These are phyloP conservation scores for Casaregolazyma suthepensis DNA, from an alignment of 1,139 yeast genomes.

Conservation along the genomic window DNA sequence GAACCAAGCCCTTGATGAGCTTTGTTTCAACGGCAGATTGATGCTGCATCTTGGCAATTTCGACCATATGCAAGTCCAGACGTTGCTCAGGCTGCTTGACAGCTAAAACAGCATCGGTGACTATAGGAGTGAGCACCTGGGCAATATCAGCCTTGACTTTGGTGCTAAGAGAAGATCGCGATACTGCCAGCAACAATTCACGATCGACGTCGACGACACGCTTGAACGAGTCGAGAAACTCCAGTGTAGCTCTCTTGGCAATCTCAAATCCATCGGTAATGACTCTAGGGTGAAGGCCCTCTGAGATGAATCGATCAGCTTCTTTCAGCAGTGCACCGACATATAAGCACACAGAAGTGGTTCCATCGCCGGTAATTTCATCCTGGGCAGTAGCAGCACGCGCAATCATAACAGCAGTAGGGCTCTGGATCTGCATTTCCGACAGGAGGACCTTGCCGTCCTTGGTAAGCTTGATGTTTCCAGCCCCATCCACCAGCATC, in stretches of 20 bases:
- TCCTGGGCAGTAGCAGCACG: conserved; percentile 99
- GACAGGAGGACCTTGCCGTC: conserved; percentile 92
- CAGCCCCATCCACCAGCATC: conserved; percentile 95
- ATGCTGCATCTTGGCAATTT: conserved; percentile 97
- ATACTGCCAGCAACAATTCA: conserved; percentile 84
- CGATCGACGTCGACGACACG: conserved; percentile 51
- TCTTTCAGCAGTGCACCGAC: conserved; percentile 94
- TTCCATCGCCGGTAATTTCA: conserved; percentile 98
- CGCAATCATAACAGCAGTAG: conserved; percentile 98
- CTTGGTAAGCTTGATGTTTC: conserved; percentile 88
- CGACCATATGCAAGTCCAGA: conserved; percentile 94
- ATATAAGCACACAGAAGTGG: conserved; percentile 91
- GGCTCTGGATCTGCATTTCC: conserved; percentile 98
- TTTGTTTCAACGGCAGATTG: conserved; percentile 78
- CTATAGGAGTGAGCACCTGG: conserved; percentile 83
- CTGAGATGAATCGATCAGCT: conserved; percentile 85
- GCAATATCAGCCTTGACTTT: conserved; percentile 74
- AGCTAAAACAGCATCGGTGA: conserved; percentile 89
- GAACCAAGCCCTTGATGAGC: conserved; percentile 80
- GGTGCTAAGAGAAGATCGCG: conserved; percentile 81
- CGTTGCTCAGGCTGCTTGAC: conserved; percentile 51
- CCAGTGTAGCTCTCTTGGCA: conserved; percentile 72
- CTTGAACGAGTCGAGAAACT: conserved; percentile 60
- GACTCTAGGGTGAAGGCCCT: conserved; percentile 94
- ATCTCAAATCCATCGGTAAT: conserved; percentile 91